Percentiles rank a stretch among this genome's conserved stretches.
phyloP scores from a whole-genome alignment of 768 basidiomycete genomes.

The Pleurotus citrinopileatus region DNA sequence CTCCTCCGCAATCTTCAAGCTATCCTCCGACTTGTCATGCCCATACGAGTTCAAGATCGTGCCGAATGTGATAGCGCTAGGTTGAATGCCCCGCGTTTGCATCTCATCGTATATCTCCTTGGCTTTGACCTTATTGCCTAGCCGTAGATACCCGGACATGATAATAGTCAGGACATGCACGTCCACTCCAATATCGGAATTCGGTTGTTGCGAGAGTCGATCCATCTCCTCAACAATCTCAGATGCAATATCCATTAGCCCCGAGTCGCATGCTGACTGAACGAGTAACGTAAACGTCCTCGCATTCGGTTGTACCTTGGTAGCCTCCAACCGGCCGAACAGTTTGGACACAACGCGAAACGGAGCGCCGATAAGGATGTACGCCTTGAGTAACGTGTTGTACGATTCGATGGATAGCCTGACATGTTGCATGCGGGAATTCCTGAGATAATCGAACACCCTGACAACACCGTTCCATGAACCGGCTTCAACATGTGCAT shows the following conservation, averaged over 20 bases:
- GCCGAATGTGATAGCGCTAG: constrained; percentile 65
- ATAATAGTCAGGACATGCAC: constrained; percentile 70
- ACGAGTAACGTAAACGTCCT: constrained; percentile 73
- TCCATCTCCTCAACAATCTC: constrained; percentile 73
- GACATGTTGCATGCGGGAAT: constrained; percentile 29
- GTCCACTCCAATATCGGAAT: constrained; percentile 41
- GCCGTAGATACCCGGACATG: constrained; percentile 68
- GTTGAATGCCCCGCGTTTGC: constrained; percentile 58
- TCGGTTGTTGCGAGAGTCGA: constrained; percentile 30
- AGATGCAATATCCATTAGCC: constrained; percentile 58
- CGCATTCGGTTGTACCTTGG: constrained; percentile 53
- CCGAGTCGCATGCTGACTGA: constrained; percentile 77
- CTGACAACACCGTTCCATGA: constrained; percentile 76
- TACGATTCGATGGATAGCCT: constrained; percentile 58
- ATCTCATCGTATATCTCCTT: constrained; percentile 73
- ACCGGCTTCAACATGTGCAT: constrained; percentile 78
- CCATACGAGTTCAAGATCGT: constrained; percentile 65
- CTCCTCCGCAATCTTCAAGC: constrained; percentile 58
- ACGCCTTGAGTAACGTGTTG: constrained; percentile 82
- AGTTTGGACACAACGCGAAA: constrained; percentile 58
- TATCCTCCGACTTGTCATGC: constrained; percentile 42
- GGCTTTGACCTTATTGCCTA: constrained; percentile 50
- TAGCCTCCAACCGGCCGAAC: constrained; percentile 52
- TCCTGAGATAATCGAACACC: constrained; percentile 60
- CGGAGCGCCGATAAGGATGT: constrained; percentile 78